phyloP scores from a whole-genome alignment of 176 grass and related monocot species.

The Triticum aestivum region IWGSC_CS_RefSeq_v2.1 NC_057810.1:185602167-185602666 shows the following conservation, averaged over 20 bases:
- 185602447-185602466: neutral
- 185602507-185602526: conserved; percentile 63
- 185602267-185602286: conserved; percentile 17
- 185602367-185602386: neutral
- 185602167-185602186: conserved; percentile 55
- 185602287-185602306: neutral
- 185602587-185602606: neutral
- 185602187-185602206: conserved; percentile 72
- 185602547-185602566: conserved; percentile 77
- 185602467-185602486: conserved; percentile 1
- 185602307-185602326: neutral
- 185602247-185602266: conserved; percentile 12
- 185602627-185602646: neutral
- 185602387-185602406: neutral
- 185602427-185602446: neutral
- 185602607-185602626: neutral
- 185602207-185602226: conserved; percentile 70
- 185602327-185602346: neutral
- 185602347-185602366: neutral
- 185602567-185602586: conserved; percentile 32
- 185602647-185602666: neutral
- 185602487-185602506: conserved; percentile 39
- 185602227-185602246: conserved; percentile 43
- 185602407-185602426: neutral
- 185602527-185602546: conserved; percentile 58